A percentile compares a stretch with the other conserved stretches of the same genome.
phyloP scores from a whole-genome alignment of 1,284 basidiomycete species.

The Irpex lacteus region DNA sequence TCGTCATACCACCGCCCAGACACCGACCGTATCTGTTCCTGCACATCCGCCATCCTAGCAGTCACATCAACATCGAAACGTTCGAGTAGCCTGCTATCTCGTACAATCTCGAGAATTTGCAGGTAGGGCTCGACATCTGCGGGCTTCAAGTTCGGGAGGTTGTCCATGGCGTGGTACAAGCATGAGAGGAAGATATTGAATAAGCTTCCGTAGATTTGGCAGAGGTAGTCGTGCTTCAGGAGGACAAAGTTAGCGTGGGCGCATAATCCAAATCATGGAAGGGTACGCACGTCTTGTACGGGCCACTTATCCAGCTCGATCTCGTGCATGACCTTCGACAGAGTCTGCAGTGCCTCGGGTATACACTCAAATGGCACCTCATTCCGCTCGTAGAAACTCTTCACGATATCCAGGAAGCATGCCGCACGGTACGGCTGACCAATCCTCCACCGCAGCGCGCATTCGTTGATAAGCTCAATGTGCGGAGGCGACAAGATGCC shows the following conservation, averaged over 20 bases:
- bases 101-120: conserved; percentile 68
- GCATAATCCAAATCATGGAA: neutral
- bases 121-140: conserved; percentile 65
- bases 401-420: conserved; percentile 86
- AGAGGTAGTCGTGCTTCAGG: conserved; percentile 61
- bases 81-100: conserved; percentile 64
- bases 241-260: conserved; percentile 5
- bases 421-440: conserved; percentile 75
- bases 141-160: conserved; percentile 69
- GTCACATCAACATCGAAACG: conserved; percentile 66
- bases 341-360: conserved; percentile 79
- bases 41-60: conserved; percentile 66
- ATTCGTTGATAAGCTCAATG: conserved; percentile 83
- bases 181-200: conserved; percentile 86
- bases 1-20: conserved; percentile 69
- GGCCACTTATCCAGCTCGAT: conserved; percentile 78
- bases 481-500: conserved; percentile 87
- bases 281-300: conserved; percentile 66
- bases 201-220: conserved; percentile 65
- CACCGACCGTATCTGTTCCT: conserved; percentile 66
- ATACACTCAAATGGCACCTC: conserved; percentile 95
- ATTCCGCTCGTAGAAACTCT: conserved; percentile 84
- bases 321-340: conserved; percentile 71
- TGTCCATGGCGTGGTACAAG: conserved; percentile 84
- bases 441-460: conserved; percentile 89